Evolutionary conservation across 2,329 filamentous ascomycete genomes (phyloP), one percentile per base, ranked within the genome.

Genomic region (Xylariomycetidae sp.): DNA sequence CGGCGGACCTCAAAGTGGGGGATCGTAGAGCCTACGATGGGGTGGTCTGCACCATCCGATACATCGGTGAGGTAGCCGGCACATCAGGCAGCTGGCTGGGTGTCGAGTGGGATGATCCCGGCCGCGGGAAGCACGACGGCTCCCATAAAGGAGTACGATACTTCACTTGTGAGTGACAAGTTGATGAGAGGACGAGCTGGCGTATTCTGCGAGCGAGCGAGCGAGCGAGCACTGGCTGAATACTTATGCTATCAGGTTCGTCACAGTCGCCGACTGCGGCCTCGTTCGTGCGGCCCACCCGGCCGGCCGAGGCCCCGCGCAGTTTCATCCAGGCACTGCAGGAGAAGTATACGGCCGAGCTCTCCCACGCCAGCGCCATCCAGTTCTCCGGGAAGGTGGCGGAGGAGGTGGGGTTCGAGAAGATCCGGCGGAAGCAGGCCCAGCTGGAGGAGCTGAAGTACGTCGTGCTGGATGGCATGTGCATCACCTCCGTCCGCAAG

Each of bases 401-500:
- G 5, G 84, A 96, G 62, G 90, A 96, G 62, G 77, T 96, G 20
- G 92, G 92, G 19, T 96, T 96, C 48, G 88, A 94, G 47, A 95
- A 95, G 67, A 86, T 95, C 46, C 77, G 83, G 26, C 74, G 74
- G 45, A 78, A 89, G 59, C 79, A 93, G 51, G 82, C 88, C 47
- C 69, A 82, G 52, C 67, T 96, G 19, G 68, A 81, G 34, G 85
- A 92, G 49, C 70, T 96, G 39, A 81, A 74, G 46, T 79, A 89
- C 35, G 79, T 93, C 31, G 76, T 96, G 24, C 68, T 98, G 6
- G 89, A 96, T 60, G 80, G 82, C 10, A 61, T 86, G 52, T 68
- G 76, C 31, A 72, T 96, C 41, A 59, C 53, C 8, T 52, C 45
- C 8, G 57, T 63, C 4, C 54, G 51, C 22, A 46, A 42, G 1